phyloP scores from a whole-genome alignment of 2,329 filamentous ascomycete genomes.

The Colletotrichum costaricense region DNA sequence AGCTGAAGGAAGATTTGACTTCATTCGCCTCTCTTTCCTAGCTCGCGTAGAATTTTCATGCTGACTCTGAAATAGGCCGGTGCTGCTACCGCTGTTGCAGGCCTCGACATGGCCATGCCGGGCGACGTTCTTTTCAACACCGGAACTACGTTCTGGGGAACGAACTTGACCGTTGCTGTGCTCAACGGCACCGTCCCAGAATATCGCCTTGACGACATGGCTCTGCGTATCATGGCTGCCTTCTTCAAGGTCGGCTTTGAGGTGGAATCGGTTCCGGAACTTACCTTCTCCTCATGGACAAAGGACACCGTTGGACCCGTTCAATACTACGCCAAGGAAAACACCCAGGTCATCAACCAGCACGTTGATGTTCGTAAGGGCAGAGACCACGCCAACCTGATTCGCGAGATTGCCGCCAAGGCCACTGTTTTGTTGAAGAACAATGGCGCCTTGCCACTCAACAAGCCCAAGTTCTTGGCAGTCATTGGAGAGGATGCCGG shows the following conservation, averaged over 20 bases:
- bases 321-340: constrained; percentile 71
- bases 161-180: constrained; percentile 88
- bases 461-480: constrained; percentile 78
- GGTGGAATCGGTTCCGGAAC: constrained; percentile 57
- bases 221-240: constrained; percentile 80
- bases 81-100: constrained; percentile 74
- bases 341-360: constrained; percentile 77
- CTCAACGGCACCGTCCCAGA: constrained; percentile 90
- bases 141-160: constrained; percentile 81
- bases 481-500: constrained; percentile 88
- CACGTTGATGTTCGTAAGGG: constrained; percentile 86
- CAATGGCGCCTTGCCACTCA: constrained; percentile 78
- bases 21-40: background rate
- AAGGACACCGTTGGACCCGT: constrained; percentile 77
- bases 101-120: constrained; percentile 90
- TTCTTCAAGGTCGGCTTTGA: constrained; percentile 74
- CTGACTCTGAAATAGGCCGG: constrained; percentile 70
- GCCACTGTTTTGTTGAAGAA: constrained; percentile 95
- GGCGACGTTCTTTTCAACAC: constrained; percentile 83
- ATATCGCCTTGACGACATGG: constrained; percentile 93
- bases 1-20: no score
- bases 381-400: constrained; percentile 70
- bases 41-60: background rate
- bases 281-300: constrained; percentile 94
- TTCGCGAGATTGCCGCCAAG: constrained; percentile 81